phyloP scores from a whole-genome alignment of 345 rosid species.

The Eucalyptus camaldulensis region DNA sequence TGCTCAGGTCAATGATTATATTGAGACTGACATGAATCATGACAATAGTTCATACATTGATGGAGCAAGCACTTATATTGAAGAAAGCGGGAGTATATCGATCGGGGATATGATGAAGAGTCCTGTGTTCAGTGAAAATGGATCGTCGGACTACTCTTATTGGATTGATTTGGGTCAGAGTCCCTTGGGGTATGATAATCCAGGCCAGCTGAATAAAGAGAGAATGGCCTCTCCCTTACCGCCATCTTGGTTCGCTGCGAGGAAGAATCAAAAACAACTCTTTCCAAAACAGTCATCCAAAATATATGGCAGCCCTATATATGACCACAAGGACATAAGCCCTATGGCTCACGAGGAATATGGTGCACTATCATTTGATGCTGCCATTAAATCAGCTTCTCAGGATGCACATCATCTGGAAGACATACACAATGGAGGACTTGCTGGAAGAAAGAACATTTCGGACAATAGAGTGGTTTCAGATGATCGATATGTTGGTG shows the following conservation, averaged over 20 bases:
- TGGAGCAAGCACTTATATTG: slow-evolving; percentile 83
- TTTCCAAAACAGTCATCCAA: slow-evolving; percentile 59
- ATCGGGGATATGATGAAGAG: slow-evolving; percentile 98
- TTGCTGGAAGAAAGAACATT: background rate
- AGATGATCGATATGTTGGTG: slow-evolving; percentile 11
- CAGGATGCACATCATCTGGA: slow-evolving; percentile 53
- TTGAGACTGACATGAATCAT: slow-evolving; percentile 80
- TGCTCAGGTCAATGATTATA: slow-evolving; percentile 90
- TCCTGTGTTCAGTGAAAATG: slow-evolving; percentile 96
- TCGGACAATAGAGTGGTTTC: slow-evolving; percentile 7
- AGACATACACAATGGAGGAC: slow-evolving; percentile 45
- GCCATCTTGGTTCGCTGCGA: slow-evolving; percentile 57
- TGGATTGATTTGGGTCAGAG: slow-evolving; percentile 98
- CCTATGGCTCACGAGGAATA: slow-evolving; percentile 27
- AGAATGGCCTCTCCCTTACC: slow-evolving; percentile 53
- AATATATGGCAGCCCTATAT: slow-evolving; percentile 57
- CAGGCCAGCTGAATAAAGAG: slow-evolving; percentile 40
- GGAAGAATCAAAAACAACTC: slow-evolving; percentile 44
- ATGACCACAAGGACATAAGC: slow-evolving; percentile 40
- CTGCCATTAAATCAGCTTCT: slow-evolving; percentile 85
- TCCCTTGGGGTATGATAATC: slow-evolving; percentile 65
- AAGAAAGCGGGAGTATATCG: slow-evolving; percentile 84
- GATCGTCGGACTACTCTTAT: slow-evolving; percentile 73
- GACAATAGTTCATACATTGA: slow-evolving; percentile 79
- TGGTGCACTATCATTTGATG: slow-evolving; percentile 72